Base-by-base conservation (phyloP, 2,329 filamentous ascomycete species). In the Pleoardoris graminearum region DNA sequence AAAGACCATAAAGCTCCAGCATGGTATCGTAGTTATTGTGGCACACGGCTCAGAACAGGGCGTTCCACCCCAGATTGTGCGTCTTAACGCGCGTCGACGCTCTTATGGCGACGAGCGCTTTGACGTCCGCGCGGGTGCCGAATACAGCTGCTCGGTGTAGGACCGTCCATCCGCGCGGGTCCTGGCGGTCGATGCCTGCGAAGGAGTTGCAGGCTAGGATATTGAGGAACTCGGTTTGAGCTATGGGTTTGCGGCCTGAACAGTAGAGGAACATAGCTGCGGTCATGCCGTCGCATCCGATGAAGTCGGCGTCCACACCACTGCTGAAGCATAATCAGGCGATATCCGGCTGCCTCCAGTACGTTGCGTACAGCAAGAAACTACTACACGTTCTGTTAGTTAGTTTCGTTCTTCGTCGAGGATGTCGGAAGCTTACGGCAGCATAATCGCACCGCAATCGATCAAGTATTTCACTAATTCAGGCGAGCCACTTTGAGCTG, bases 31-130 rank as follows among this genome's bases (percentile, higher is more conserved):
- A 5, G 23, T 50, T 55, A 5, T 25, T 16, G n/a, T 22, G 52
- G 36, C 49, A 52, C 5, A 55, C 50, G 6, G 53, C 53, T 22
- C 43, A 48, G 29, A 55, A 55, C 11, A 49, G 3, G 2, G 53
- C 44, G 4, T 39, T 55, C 53, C 53, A 55, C 11, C 44, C n/a
- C 32, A 54, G 27, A 3, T 23, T 54, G 23, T 19, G 10, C n/a
- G 42, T 50, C 14, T 23, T 25, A 6, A n/a, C n/a, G 38, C 25
- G 11, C 10, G 36, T 30, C 1, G 38, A 45, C 17, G 43, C 32
- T 23, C 19, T 41, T 39, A 45, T 37, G 12, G 22, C 27, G 5
- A 48, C 11, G 2, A 55, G 22, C 2, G 12, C 6, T 21, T 22
- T 17, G 3, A 53, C 22, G 23, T 53, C 25, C 8, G 25, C 37